Evolutionary conservation across 257 asterid species (phyloP), one percentile per base, ranked within the genome.

Genomic region (Linaria vulgaris): DNA sequence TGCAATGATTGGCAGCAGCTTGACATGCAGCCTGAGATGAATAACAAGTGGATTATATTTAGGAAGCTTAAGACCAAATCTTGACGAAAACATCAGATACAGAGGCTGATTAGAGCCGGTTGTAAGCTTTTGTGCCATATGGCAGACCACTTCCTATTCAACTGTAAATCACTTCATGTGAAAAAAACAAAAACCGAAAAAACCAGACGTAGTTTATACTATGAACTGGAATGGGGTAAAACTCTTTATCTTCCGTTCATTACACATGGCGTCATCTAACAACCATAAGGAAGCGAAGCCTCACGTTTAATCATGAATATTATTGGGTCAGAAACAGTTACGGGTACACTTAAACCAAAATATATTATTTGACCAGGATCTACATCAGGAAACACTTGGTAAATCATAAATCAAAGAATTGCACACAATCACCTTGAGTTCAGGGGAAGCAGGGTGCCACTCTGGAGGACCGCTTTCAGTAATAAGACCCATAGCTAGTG

Each of bases 391-490:
- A 9, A 47, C 16, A 24, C 59, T 27, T 0, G 17, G 14, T 39
- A 45, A 47, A 30, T 14, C 12, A 59, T 31, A 56, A 38, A 38
- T 30, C 37, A 11, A n/a, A 45, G 47, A 56, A 51, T 31, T 16
- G 12, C 25, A 56, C 21, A 61, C 24, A 66, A 19, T 41, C 45
- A 90, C 99, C 99, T 87, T 84, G 66, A 94, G 90, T 67, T 90
- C 90, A 14, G 88, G 79, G 47, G 95, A 68, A 69, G 99, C 96
- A 63, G 99, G 99, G 78, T 90, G 97, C 99, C 99, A 94, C 23
- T 87, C 90, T 5, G 97, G 97, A 48, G 95, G 95, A 54, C 95
- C 97, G 65, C 41, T 67, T 74, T 94, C 96, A 1, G 99, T 94
- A 51, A 94, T 90, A 73, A 94, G 99, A 44, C 99, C 99, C 97